Percentiles rank a stretch among this genome's conserved stretches.
These are phyloP conservation scores for Phialemonium atrogriseum DNA, from an alignment of 2,329 filamentous ascomycete genomes.

Conservation along the genomic window DNA sequence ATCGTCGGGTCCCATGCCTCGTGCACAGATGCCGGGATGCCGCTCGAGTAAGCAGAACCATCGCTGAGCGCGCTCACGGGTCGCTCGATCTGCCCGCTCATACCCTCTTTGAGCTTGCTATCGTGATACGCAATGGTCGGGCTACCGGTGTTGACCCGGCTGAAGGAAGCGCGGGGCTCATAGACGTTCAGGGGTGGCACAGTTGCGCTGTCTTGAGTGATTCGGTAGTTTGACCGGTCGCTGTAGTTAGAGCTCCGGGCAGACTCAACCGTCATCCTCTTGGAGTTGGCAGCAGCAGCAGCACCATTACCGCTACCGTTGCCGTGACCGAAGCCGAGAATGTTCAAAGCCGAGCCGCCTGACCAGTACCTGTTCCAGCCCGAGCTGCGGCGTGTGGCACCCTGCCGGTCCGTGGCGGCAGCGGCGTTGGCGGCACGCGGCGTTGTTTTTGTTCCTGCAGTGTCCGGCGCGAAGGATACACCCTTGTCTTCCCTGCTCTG, in stretches of 20 bases:
- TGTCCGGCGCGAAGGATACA: constrained; percentile 27
- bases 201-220: constrained; percentile 59
- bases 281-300: constrained; percentile 15
- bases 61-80: constrained; percentile 40
- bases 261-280: constrained; percentile 43
- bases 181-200: constrained; percentile 60
- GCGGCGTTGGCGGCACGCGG: constrained; percentile 26
- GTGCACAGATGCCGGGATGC: constrained; percentile 55
- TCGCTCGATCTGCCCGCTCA: constrained; percentile 54
- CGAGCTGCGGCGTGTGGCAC: constrained; percentile 51
- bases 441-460: constrained; percentile 16
- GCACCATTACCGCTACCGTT: constrained; percentile 18
- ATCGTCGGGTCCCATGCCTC: constrained; percentile 46
- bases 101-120: constrained; percentile 44
- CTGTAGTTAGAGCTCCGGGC: constrained; percentile 49
- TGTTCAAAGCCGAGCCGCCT: constrained; percentile 59
- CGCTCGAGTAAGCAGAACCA: constrained; percentile 51
- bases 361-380: constrained; percentile 76
- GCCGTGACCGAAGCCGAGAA: constrained; percentile 49
- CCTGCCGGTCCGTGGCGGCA: constrained; percentile 26
- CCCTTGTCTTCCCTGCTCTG: constrained; percentile 32
- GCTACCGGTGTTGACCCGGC: constrained; percentile 59
- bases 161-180: constrained; percentile 54
- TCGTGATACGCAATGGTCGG: constrained; percentile 58
- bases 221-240: constrained; percentile 27